A percentile compares a stretch with the other conserved stretches of the same genome.
Evolutionary conservation across 148 eudicot species (phyloP).

Genomic region (Silene latifolia): DNA sequence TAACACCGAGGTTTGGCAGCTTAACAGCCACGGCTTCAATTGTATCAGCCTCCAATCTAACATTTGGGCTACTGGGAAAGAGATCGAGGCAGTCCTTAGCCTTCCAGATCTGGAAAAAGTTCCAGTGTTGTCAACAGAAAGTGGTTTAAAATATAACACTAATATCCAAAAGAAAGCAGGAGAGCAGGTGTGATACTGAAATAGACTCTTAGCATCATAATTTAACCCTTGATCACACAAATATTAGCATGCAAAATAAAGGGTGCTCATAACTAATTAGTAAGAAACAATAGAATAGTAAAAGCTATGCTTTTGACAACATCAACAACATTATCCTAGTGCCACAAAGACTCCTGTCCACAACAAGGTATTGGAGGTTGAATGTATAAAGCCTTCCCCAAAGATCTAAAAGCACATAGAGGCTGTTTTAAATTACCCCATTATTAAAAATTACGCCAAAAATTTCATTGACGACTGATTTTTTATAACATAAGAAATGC

Average conservation of each 20-base stretch:
- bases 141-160: background rate
- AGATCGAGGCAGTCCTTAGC: slow-evolving; percentile 93
- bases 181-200: background rate
- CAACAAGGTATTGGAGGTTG: background rate
- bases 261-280: background rate
- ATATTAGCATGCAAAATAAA: background rate
- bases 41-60: slow-evolving; percentile 78
- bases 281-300: slow-evolving; percentile 1
- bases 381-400: background rate
- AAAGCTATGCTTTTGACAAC: background rate
- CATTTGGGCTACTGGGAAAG: slow-evolving; percentile 70
- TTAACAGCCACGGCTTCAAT: slow-evolving; percentile 83
- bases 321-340: background rate
- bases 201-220: slow-evolving; percentile 9
- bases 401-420: background rate
- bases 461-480: background rate
- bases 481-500: background rate
- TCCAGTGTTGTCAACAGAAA: slow-evolving; percentile 15
- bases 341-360: background rate
- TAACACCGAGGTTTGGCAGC: slow-evolving; percentile 90
- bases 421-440: background rate
- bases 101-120: slow-evolving; percentile 81
- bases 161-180: slow-evolving; percentile 3
- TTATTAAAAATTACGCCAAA: background rate
- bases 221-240: slow-evolving; percentile 6